Base-by-base conservation (phyloP, 495 filamentous ascomycete species). In the Penicillium cataractarum region DNA sequence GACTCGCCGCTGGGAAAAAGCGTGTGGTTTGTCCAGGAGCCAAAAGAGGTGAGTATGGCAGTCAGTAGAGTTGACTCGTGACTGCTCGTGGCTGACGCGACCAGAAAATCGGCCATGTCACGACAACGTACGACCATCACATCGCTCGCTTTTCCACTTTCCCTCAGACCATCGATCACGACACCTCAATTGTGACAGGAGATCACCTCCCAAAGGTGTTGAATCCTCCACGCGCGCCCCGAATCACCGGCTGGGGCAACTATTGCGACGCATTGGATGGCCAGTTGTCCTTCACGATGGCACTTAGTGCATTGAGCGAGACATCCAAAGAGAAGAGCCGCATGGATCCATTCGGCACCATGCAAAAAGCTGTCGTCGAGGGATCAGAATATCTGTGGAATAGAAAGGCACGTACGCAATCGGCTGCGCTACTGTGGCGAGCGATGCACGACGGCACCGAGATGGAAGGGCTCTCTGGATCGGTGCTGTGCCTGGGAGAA, bases 321-420 rank as follows among this genome's bases (percentile, higher is more conserved):
- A 10, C 48, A 3, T 19, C 56, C 26, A n/a, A 48, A 22, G 33
- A 40, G 26, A 52, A 60, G 48, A 35, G 24, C 9, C 39, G 57
- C 17, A 24, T 19, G 31, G 64, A 60, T 3, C 32, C 37, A 26
- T 60, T 66, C 24, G 64, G 64, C 8, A 60, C 42, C 6, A 46
- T 60, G 24, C 64, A 66, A 24, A 63, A 63, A 31, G 64, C 56
- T 7, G 31, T 63, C 15, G 64, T 66, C 5, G 64, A 66, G 29
- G 60, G 64, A n/a, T 31, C 52, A 4, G 64, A 66, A 42, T 66
- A 66, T 52, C 60, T 66, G 7, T 66, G 64, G 64, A 42, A 63
- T 33, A 51, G 64, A 3, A 63, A 60, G 37, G 27, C 57, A 4
- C 64, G 57, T 6, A 66, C 64, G 3, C 64, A 66, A 35, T 60